Base-by-base conservation (phyloP, 441 rosid genomes). In the Adansonia madagascariensis region DNA sequence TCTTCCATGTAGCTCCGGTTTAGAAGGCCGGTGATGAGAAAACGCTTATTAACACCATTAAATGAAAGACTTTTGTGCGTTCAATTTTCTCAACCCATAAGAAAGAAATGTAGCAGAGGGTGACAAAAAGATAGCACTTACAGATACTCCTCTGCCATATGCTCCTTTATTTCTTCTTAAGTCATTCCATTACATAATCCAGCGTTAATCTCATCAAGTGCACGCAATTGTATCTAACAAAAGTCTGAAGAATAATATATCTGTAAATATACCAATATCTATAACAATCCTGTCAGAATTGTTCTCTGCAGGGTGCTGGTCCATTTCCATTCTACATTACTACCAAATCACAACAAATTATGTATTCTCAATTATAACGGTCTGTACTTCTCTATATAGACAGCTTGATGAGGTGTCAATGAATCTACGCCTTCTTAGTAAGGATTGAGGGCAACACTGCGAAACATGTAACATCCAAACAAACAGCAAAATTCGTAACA, bases 101-200 rank as follows among this genome's bases (percentile, higher is more conserved):
- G 35, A 22, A 39, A 82, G 71, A 65, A 79, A 71, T 24, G 73
- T 8, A 57, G 44, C 57, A 61, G 43, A 61, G 70, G 17, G 47
- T 62, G 55, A 56, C 43, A 3, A 31, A 31, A 2, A 39, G 49
- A n/a, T 56, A 80, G 77, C 50, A 80, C 99, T 72, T 89, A 94
- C 99, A 88, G 94, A 17, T 89, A 97, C 77, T 97, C 99, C 84
- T 93, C 99, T 3, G 94, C 97, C 99, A 93, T 93, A 83, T 92
- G 92, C 86, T 82, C 92, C 87, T 90, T 94, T 78, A 93, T 90
- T 77, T 94, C 99, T 82, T 97, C 98, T 74, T 97, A 97, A 41
- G 91, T 94, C 99, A 97, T 97, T 77, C 98, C 99, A 89, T 97
- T 98, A 76, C 99, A 95, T 14, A 90, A 97, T 82, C 98, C 99